Evolutionary conservation across 495 filamentous ascomycete genomes (phyloP).

Genomic region (Neurospora africana): DNA sequence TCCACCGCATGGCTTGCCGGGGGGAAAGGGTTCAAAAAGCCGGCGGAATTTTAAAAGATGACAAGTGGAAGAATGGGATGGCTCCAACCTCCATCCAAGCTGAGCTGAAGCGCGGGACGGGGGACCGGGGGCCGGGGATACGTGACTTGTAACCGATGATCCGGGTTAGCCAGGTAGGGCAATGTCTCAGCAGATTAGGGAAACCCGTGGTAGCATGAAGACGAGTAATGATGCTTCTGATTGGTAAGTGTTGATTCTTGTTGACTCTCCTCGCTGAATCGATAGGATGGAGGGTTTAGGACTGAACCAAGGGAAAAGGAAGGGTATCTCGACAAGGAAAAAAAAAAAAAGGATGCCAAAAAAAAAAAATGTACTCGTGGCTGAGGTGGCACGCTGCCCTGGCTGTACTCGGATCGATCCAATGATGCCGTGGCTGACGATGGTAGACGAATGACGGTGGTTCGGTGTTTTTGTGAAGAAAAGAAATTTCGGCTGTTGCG

Average conservation of each 20-base stretch:
- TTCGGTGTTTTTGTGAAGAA: conserved; percentile 1
- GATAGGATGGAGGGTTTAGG: not conserved
- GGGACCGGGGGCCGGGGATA: not conserved
- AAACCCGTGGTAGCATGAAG: not conserved
- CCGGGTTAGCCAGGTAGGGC: not conserved
- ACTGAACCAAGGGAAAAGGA: not conserved
- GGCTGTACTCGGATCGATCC: not conserved
- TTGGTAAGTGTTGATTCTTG: not conserved
- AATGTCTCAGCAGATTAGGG: not conserved
- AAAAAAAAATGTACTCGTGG: not conserved
- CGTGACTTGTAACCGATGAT: not conserved
- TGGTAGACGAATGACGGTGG: not conserved
- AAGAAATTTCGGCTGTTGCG: conserved; percentile 20
- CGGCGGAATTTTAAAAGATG: not conserved
- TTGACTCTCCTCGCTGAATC: not conserved
- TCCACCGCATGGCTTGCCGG: conserved; percentile 28
- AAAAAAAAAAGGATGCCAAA: not conserved
- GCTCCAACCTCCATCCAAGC: not conserved
- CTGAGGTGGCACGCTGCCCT: not conserved
- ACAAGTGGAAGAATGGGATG: not conserved
- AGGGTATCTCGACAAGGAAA: not conserved
- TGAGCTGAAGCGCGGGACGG: not conserved
- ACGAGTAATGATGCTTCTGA: not conserved
- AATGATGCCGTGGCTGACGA: not conserved
- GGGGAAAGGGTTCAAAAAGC: not conserved